Conservation (phyloP, 768 basidiomycete genomes). For the Tulasnella sp. region DNA sequence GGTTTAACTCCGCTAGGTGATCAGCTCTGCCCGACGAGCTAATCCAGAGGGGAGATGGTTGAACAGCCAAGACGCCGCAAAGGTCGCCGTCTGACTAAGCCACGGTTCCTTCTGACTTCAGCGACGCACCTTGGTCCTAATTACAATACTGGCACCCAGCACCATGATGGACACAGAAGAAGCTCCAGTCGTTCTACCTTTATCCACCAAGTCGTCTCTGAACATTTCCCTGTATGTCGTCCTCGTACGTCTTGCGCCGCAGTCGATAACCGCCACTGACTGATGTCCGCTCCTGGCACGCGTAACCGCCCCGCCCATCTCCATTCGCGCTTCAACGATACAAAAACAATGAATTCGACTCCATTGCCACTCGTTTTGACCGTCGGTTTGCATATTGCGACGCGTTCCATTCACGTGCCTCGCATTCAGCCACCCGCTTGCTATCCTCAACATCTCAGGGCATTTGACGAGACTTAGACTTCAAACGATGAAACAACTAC, state of each 20-base stretch:
- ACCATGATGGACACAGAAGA: slow-evolving; percentile 11
- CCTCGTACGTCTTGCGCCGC: neutral
- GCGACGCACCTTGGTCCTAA: too few relatives aligned
- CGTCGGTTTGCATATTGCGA: neutral
- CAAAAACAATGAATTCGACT: too few relatives aligned
- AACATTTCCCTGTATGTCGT: slow-evolving; percentile 14
- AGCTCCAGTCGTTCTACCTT: slow-evolving; percentile 1
- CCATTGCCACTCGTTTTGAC: too few relatives aligned
- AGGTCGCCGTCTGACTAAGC: too few relatives aligned
- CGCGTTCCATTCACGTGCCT: slow-evolving; percentile 6
- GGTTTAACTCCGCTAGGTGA: too few relatives aligned
- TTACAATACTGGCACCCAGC: too few relatives aligned
- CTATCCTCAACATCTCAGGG: slow-evolving; percentile 93
- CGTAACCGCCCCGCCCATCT: neutral
- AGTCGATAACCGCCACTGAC: neutral
- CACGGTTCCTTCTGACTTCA: too few relatives aligned
- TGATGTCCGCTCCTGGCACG: neutral
- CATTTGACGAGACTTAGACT: slow-evolving; percentile 80
- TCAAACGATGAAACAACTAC: slow-evolving; percentile 45
- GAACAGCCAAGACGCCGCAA: too few relatives aligned
- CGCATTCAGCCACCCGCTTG: slow-evolving; percentile 71
- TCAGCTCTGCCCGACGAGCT: too few relatives aligned
- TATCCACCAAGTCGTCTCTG: slow-evolving; percentile 14
- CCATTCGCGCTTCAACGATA: too few relatives aligned
- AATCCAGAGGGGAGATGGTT: too few relatives aligned